These are phyloP conservation scores for Wickerhamomyces sp. DNA, from an alignment of 1,139 yeast genomes.

Conservation along the genomic window DNA sequence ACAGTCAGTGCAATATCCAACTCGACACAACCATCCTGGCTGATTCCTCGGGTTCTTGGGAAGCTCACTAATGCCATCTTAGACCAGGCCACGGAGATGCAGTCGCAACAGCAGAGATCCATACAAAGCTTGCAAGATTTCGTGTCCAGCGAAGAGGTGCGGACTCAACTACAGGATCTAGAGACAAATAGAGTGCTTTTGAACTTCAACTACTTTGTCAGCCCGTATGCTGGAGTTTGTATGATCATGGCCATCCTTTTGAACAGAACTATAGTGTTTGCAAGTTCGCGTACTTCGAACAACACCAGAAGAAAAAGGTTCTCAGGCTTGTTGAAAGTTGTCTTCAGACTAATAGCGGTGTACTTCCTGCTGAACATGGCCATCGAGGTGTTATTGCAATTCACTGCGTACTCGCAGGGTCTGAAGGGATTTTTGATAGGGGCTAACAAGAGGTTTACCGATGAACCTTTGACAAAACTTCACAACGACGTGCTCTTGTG, in stretches of 20 bases:
- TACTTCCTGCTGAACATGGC: conserved; percentile 3
- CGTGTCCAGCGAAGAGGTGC: not conserved
- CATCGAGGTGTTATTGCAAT: conserved; percentile 10
- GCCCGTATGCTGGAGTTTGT: conserved; percentile 48
- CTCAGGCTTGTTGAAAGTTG: conserved; percentile 1
- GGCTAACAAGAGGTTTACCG: not conserved
- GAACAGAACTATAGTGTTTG: conserved; percentile 63
- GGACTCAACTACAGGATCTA: conserved; percentile 1
- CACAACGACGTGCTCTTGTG: conserved; percentile 49
- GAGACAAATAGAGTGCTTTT: conserved; percentile 11
- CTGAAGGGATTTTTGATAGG: not conserved
- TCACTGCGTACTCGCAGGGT: not conserved
- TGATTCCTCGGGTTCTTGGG: not conserved
- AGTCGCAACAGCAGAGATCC: not conserved
- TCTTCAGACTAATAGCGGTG: not conserved
- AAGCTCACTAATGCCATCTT: not conserved
- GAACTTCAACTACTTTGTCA: conserved; percentile 33
- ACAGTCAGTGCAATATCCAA: no score
- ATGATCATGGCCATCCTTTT: conserved; percentile 60
- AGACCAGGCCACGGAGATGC: conserved; percentile 3
- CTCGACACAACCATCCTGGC: not conserved
- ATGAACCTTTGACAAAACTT: not conserved
- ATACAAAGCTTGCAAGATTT: not conserved
- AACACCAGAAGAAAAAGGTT: conserved; percentile 4
- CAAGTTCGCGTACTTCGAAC: conserved; percentile 44